Evolutionary conservation across 2,329 filamentous ascomycete genomes (phyloP), one percentile per base, ranked within the genome.

Genomic region (Myrmaecium sp.): DNA sequence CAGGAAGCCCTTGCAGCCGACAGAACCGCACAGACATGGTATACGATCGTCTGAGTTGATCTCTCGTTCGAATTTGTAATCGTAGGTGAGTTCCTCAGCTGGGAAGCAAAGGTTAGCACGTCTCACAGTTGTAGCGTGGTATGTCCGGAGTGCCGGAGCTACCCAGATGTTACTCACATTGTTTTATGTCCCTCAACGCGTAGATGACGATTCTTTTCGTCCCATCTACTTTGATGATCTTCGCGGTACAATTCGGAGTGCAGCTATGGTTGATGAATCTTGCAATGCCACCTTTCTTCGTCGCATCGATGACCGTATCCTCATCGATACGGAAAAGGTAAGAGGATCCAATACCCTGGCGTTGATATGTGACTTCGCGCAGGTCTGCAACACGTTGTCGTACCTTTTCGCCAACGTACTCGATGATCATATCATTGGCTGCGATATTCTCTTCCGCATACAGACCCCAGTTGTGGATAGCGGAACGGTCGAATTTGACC

Each of bases 11-110:
- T 98, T 98, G 63, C 89, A 98, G 25, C 82, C 83, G 16, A 84
- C 73, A 22, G 86, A 94, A 33, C 89, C 89, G 54, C 89, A 98
- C 26, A 98, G 73, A 61, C 89, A 98, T 26, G 89, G 89, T 42
- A 98, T 94, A 36, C 89, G 81, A 53, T 98, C 89, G 36, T 83
- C 70, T 40, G 82, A 91, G 44, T 83, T 83, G 45, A 91, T 81
- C 56, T 98, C 89, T 42, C 89, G 79, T 60, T 98, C 89, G 52
- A 98, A 98, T 55, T 98, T 98, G 68, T 98, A 98, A 61, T 98
- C 89, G 60, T 98, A 98, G 2, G 89, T 98, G 51, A 98, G 73
- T 62, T 98, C 89, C 58, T 98, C 89, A 51, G 94, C 89, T 98
- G 46, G 34, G 28, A 26, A 47, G 51, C 17, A 27, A 14, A 14